Evolutionary conservation across 225 moss, liverwort and hornwort species (phyloP).

Genomic region (Polytrichum formosum): DNA sequence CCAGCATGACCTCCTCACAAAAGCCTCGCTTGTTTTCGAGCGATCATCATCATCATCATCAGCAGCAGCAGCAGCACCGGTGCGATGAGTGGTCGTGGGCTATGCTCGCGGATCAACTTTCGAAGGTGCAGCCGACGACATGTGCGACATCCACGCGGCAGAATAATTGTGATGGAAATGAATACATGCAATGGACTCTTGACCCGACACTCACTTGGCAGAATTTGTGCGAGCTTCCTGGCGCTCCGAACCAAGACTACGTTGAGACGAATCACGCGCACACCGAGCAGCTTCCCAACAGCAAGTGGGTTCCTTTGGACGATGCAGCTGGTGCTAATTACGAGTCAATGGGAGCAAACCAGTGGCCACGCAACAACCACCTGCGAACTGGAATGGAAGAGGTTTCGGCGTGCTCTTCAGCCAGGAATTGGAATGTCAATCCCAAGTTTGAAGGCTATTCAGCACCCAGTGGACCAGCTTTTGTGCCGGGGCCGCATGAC

Average conservation of each 20-base stretch:
- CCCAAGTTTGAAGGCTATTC: not conserved
- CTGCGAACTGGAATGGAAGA: not conserved
- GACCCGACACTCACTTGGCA: slow-evolving; percentile 27
- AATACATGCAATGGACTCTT: not conserved
- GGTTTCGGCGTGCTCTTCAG: not conserved
- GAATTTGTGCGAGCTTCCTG: slow-evolving; percentile 44
- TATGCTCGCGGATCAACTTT: not conserved
- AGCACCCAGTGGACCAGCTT: not conserved
- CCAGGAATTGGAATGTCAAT: not conserved
- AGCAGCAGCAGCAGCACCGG: not conserved
- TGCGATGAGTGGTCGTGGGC: slow-evolving; percentile 18
- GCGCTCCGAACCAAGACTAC: slow-evolving; percentile 19
- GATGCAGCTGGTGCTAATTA: slow-evolving; percentile 3
- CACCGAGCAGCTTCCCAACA: not conserved
- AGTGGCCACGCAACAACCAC: not conserved
- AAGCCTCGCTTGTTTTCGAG: not conserved
- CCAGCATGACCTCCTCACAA: slow-evolving; percentile 26
- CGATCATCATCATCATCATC: not conserved
- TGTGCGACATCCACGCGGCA: not conserved
- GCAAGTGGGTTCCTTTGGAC: not conserved
- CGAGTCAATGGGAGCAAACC: not conserved
- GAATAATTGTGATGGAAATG: too few species aligned
- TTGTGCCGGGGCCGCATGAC: not conserved
- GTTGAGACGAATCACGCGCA: not conserved
- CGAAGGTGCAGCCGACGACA: not conserved